A percentile compares a stretch with the other conserved stretches of the same genome.
Conservation (phyloP, 371 early-diverging fungal genomes). For the Mucor sp. region DNA sequence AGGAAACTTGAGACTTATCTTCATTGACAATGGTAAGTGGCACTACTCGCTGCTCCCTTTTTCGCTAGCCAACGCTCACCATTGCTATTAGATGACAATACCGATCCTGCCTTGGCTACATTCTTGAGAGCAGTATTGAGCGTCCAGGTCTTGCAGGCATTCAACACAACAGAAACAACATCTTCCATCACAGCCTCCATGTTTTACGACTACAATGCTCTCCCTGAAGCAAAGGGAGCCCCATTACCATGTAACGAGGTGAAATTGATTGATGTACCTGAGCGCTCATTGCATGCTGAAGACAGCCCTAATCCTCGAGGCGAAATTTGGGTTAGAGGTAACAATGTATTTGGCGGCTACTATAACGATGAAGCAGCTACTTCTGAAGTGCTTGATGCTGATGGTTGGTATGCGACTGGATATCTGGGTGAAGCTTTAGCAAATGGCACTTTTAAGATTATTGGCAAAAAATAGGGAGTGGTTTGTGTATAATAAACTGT, state of each 20-base stretch:
- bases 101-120: constrained; percentile 26
- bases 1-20: constrained; percentile 71
- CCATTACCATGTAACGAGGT: constrained; percentile 80
- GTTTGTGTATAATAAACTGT: neutral
- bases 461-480: constrained; percentile 41
- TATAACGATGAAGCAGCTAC: constrained; percentile 60
- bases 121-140: constrained; percentile 59
- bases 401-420: constrained; percentile 89
- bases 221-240: constrained; percentile 60
- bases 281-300: constrained; percentile 60
- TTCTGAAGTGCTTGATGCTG: constrained; percentile 60
- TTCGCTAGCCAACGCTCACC: too few species aligned
- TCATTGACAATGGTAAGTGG: constrained; percentile 45
- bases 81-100: constrained; percentile 46
- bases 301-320: constrained; percentile 84
- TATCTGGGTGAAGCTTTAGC: constrained; percentile 74
- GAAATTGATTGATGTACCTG: constrained; percentile 84
- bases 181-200: constrained; percentile 55
- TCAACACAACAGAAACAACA: constrained; percentile 66
- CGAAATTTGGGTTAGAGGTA: constrained; percentile 61
- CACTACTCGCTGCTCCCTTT: too few species aligned
- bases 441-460: constrained; percentile 65
- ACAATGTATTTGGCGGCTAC: constrained; percentile 51
- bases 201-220: constrained; percentile 58
- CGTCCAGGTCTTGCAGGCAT: constrained; percentile 55